phyloP scores from a whole-genome alignment of 352 stramenopile genomes.

The Phytopythium aichiense region DNA sequence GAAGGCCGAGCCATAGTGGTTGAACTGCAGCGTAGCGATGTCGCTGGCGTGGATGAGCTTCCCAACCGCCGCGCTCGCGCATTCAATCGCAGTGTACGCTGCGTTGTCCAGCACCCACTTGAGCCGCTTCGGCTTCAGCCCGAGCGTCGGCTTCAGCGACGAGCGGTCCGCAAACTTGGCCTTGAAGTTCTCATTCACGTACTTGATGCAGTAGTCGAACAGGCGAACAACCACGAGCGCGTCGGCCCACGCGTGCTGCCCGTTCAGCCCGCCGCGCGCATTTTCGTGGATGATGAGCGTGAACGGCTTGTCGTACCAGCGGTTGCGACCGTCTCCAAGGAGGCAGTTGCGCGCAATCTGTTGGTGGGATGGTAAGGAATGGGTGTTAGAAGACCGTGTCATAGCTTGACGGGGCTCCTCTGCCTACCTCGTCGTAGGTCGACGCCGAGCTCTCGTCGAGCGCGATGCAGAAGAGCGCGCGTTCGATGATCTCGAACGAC shows the following conservation, averaged over 20 bases:
- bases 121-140: conserved; percentile 68
- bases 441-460: conserved; percentile 86
- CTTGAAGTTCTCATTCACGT: conserved; percentile 90
- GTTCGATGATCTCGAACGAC: conserved; percentile 92
- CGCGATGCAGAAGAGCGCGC: conserved; percentile 91
- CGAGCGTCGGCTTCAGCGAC: conserved; percentile 54
- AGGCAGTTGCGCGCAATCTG: conserved; percentile 80
- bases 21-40: conserved; percentile 88
- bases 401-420: neutral
- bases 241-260: conserved; percentile 98
- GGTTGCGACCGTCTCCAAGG: conserved; percentile 91
- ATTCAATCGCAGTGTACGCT: conserved; percentile 78
- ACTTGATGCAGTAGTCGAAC: conserved; percentile 94
- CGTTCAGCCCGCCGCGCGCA: conserved; percentile 92
- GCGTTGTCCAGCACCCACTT: conserved; percentile 84
- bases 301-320: conserved; percentile 98
- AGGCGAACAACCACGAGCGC: conserved; percentile 93
- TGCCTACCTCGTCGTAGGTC: conserved; percentile 64
- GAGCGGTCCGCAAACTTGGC: conserved; percentile 71
- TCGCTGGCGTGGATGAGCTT: conserved; percentile 92
- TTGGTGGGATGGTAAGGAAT: neutral
- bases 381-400: neutral
- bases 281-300: conserved; percentile 96
- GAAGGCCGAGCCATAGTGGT: conserved; percentile 89
- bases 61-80: conserved; percentile 85